Evolutionary conservation across 2,329 filamentous ascomycete genomes (phyloP).

Genomic region (Aspergillus aculeatinus): DNA sequence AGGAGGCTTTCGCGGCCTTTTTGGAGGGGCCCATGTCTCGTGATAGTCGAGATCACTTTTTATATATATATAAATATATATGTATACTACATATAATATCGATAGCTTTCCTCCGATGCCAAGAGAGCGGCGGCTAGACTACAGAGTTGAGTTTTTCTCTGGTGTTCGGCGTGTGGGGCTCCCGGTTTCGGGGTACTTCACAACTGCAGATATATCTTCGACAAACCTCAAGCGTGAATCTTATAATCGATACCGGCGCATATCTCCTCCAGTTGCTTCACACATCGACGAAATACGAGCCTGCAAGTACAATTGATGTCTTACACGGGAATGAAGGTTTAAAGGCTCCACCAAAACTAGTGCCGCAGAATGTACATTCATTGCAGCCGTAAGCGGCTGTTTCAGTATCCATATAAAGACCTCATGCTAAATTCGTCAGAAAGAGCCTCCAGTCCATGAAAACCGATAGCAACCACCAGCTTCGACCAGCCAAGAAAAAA

Average conservation of each 20-base stretch:
- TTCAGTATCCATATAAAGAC: background rate
- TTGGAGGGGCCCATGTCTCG: background rate
- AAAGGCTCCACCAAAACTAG: background rate
- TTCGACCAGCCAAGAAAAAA: conserved; percentile 11
- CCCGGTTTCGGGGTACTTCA: background rate
- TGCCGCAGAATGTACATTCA: conserved; percentile 18
- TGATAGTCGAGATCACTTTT: background rate
- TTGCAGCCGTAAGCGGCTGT: conserved; percentile 12
- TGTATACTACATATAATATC: background rate
- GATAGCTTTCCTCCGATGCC: background rate
- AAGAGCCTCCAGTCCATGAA: conserved; percentile 5
- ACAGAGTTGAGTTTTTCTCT: conserved; percentile 4
- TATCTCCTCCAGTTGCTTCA: background rate
- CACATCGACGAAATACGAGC: background rate
- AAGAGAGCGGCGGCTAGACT: background rate
- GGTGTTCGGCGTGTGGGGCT: background rate
- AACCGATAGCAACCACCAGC: conserved; percentile 6
- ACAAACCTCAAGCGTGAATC: background rate
- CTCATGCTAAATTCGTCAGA: background rate
- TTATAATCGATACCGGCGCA: background rate
- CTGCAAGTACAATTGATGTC: background rate
- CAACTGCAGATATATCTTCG: background rate
- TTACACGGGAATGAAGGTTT: background rate
- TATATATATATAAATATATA: too few species aligned
- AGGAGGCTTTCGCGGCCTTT: background rate